These are phyloP conservation scores for Xylariales sp. DNA, from an alignment of 2,329 filamentous ascomycete species.

Conservation along the genomic window DNA sequence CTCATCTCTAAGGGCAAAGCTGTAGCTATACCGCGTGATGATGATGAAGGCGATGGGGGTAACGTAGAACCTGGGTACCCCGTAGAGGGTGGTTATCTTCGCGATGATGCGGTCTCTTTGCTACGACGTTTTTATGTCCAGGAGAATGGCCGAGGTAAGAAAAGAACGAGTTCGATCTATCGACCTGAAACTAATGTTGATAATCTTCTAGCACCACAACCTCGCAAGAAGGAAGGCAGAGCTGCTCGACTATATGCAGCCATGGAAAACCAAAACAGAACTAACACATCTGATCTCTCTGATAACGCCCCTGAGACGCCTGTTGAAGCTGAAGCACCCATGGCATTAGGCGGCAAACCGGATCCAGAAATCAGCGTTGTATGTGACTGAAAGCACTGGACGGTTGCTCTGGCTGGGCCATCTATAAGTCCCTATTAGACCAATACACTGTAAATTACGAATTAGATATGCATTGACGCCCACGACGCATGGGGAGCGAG, in stretches of 20 bases:
- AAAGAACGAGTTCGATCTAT: conserved; percentile 1
- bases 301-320: conserved; percentile 45
- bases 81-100: conserved; percentile 86
- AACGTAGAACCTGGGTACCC: conserved; percentile 83
- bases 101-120: conserved; percentile 92
- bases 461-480: conserved; percentile 37
- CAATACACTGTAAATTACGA: conserved; percentile 35
- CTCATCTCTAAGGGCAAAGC: conserved; percentile 54
- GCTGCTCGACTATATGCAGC: conserved; percentile 49
- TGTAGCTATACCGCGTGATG: conserved; percentile 52
- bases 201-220: conserved; percentile 47
- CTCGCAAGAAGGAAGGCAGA: conserved; percentile 53
- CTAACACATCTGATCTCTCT: conserved; percentile 45
- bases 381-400: conserved; percentile 21
- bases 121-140: conserved; percentile 96
- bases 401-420: background rate
- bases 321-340: conserved; percentile 39
- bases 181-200: conserved; percentile 32
- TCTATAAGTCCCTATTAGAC: background rate
- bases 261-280: conserved; percentile 47
- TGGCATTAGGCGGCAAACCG: conserved; percentile 28
- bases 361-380: conserved; percentile 25
- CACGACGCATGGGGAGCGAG: conserved; percentile 33
- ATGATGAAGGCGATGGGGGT: conserved; percentile 65
- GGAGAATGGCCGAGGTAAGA: conserved; percentile 89